phyloP scores from a whole-genome alignment of 371 early-diverging fungal genomes.

The Globomyces sp. region DNA sequence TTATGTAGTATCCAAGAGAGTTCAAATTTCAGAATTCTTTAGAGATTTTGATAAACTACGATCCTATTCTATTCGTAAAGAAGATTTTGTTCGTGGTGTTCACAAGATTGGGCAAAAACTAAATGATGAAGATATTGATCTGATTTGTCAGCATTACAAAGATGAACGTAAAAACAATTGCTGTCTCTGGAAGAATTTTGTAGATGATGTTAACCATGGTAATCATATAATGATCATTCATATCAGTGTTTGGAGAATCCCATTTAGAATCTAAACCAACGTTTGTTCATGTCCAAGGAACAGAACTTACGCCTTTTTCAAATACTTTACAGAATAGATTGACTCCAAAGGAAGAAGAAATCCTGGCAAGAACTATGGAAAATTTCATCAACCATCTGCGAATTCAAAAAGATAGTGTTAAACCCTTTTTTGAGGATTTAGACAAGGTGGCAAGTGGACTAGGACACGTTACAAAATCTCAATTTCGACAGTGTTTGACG shows the following conservation, averaged over 20 bases:
- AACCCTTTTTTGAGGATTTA: conserved; percentile 53
- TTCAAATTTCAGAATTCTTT: conserved; percentile 50
- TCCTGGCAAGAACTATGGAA: conserved; percentile 27
- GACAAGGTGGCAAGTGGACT: conserved; percentile 44
- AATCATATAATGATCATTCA: neutral
- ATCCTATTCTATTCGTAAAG: conserved; percentile 41
- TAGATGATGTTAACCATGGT: conserved; percentile 46
- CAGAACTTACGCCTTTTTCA: conserved; percentile 10
- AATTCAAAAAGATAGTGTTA: conserved; percentile 40
- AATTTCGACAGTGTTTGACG: conserved; percentile 48
- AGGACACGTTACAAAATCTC: conserved; percentile 48
- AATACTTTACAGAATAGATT: conserved; percentile 3
- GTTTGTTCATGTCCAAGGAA: conserved; percentile 20
- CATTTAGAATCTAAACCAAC: conserved; percentile 42
- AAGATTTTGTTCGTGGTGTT: conserved; percentile 51
- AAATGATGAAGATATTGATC: conserved; percentile 35
- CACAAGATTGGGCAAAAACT: conserved; percentile 36
- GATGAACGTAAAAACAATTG: conserved; percentile 32
- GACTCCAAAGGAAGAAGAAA: conserved; percentile 25
- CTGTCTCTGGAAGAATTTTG: conserved; percentile 52
- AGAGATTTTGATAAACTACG: conserved; percentile 52
- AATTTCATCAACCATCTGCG: conserved; percentile 38
- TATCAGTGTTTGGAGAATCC: conserved; percentile 40
- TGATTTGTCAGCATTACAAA: conserved; percentile 35
- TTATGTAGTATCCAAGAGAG: conserved; percentile 38